Percentiles rank a stretch among this genome's conserved stretches.
phyloP scores from a whole-genome alignment of 2,329 filamentous ascomycete genomes.

The Fusarium musae region DNA sequence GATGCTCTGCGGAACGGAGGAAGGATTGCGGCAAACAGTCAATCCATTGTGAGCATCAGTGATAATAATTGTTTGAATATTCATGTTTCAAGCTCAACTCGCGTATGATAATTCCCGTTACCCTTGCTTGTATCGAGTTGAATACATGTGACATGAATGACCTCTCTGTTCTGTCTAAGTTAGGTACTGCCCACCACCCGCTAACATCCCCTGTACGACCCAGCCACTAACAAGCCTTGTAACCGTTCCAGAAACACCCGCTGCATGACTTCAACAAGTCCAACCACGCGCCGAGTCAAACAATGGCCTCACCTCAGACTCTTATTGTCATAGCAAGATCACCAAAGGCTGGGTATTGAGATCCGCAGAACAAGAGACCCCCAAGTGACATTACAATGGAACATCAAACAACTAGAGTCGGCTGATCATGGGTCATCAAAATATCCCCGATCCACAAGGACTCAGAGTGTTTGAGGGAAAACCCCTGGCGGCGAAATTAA shows the following conservation, averaged over 20 bases:
- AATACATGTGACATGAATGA: slow-evolving; percentile 2
- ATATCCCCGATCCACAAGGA: slow-evolving; percentile 7
- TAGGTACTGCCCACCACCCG: neutral
- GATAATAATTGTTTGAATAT: neutral
- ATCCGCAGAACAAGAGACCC: slow-evolving; percentile 4
- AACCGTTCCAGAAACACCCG: slow-evolving; percentile 24
- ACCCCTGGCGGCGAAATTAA: slow-evolving; percentile 27
- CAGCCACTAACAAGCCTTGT: slow-evolving; percentile 24
- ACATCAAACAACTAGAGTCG: slow-evolving; percentile 4
- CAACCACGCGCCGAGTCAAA: neutral
- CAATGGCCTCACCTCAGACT: slow-evolving; percentile 19
- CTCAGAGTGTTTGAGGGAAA: neutral
- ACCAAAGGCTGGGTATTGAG: slow-evolving; percentile 9
- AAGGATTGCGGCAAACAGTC: neutral
- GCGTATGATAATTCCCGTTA: neutral
- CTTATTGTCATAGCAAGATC: neutral
- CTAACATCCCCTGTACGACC: neutral
- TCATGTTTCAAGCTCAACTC: neutral
- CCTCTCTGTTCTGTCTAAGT: neutral
- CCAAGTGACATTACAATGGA: neutral
- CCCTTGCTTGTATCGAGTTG: neutral
- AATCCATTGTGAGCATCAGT: neutral
- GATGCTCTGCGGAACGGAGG: neutral
- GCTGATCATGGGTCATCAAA: neutral
- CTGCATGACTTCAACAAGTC: neutral